A percentile compares a stretch with the other conserved stretches of the same genome.
Evolutionary conservation across 2,329 filamentous ascomycete genomes (phyloP).

Genomic region (Aspergillus clavatus): DNA sequence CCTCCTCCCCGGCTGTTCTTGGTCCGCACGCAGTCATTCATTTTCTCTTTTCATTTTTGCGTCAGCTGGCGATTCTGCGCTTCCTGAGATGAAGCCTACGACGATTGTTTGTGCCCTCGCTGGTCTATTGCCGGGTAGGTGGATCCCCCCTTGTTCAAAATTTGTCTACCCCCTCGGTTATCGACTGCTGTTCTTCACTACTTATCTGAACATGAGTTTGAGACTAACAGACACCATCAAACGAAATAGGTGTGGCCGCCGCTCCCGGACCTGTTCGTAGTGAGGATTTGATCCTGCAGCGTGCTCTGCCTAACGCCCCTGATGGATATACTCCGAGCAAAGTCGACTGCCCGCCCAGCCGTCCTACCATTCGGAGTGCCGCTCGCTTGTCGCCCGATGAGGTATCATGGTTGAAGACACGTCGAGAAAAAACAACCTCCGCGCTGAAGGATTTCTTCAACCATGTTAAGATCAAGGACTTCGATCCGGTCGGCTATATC

Average conservation of each 20-base stretch:
- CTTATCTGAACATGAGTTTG: neutral
- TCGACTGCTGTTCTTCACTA: neutral
- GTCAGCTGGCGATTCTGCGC: neutral
- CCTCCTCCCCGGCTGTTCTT: neutral
- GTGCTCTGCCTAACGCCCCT: constrained; percentile 53
- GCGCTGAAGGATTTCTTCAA: constrained; percentile 69
- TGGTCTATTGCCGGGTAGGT: neutral
- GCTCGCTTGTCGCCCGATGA: constrained; percentile 63
- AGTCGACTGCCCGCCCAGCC: constrained; percentile 63
- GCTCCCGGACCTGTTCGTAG: constrained; percentile 9
- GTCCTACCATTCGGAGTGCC: constrained; percentile 66
- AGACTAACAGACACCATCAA: neutral
- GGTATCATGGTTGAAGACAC: constrained; percentile 64
- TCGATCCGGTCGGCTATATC: constrained; percentile 72
- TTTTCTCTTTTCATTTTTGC: too few species aligned
- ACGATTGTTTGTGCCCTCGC: neutral
- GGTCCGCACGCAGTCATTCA: neutral
- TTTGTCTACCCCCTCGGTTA: neutral
- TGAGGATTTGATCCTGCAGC: constrained; percentile 14
- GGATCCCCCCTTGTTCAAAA: neutral
- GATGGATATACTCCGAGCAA: constrained; percentile 67
- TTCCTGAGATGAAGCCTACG: neutral
- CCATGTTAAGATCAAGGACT: constrained; percentile 68
- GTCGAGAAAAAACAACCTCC: constrained; percentile 67
- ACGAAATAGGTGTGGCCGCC: constrained; percentile 15